phyloP scores from a whole-genome alignment of 2,329 filamentous ascomycete species.

The Blastomyces emzantsi region DNA sequence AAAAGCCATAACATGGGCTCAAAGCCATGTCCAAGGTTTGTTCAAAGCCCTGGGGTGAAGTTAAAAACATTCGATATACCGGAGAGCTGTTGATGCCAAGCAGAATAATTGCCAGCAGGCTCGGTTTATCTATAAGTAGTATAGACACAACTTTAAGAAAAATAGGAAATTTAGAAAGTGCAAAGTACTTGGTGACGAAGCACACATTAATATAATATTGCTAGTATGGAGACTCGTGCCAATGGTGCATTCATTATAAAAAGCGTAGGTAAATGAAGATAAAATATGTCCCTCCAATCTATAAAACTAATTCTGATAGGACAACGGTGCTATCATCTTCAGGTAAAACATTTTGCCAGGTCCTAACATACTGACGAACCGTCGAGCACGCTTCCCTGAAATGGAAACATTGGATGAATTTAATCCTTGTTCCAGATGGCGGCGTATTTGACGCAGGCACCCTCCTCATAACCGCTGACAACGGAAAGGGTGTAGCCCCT shows the following conservation, averaged over 20 bases:
- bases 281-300: not conserved
- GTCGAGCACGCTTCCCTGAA: not conserved
- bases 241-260: not conserved
- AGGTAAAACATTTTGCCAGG: not conserved
- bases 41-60: not conserved
- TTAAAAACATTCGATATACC: not conserved
- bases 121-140: too few species aligned
- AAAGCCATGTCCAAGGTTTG: not conserved
- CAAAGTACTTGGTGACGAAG: not conserved
- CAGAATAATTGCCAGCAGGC: not conserved
- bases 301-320: not conserved
- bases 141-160: too few species aligned
- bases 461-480: conserved; percentile 11
- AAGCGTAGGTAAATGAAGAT: not conserved
- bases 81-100: not conserved
- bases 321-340: not conserved
- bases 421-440: conserved; percentile 12
- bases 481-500: conserved; percentile 11
- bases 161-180: too few species aligned
- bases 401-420: too few species aligned
- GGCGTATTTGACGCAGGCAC: conserved; percentile 6
- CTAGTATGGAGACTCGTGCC: not conserved
- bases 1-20: not conserved
- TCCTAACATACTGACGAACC: not conserved
- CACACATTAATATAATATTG: not conserved